A percentile compares a stretch with the other conserved stretches of the same genome.
These are phyloP conservation scores for Garcia nutans DNA, from an alignment of 345 rosid species.

Conservation along the genomic window DNA sequence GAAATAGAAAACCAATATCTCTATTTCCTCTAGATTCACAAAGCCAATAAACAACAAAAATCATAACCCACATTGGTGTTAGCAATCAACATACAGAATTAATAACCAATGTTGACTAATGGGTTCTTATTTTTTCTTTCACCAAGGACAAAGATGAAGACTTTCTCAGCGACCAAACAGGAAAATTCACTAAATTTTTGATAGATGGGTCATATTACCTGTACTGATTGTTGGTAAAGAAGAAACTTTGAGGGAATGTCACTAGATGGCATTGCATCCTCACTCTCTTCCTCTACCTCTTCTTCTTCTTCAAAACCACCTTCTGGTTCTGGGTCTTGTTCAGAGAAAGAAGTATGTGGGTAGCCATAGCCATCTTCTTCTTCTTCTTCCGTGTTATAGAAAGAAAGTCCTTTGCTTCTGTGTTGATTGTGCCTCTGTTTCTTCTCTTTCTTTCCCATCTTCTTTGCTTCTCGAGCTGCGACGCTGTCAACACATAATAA, in stretches of 20 bases:
- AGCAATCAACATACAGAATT: too few species aligned
- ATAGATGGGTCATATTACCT: background rate
- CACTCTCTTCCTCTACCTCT: conserved; percentile 27
- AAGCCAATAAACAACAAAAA: background rate
- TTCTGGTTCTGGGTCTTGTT: conserved; percentile 21
- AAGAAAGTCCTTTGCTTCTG: conserved; percentile 46
- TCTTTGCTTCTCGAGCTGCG: background rate
- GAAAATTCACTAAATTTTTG: background rate
- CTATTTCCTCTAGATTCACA: background rate
- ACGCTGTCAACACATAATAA: background rate
- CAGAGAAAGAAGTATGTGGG: conserved; percentile 28
- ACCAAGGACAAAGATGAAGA: background rate
- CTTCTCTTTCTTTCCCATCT: conserved; percentile 78
- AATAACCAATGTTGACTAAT: too few species aligned
- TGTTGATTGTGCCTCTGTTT: conserved; percentile 55
- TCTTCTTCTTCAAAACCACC: conserved; percentile 24
- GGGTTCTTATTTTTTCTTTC: background rate
- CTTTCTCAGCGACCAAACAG: conserved; percentile 12
- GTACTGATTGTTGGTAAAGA: conserved; percentile 48
- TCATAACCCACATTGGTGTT: background rate
- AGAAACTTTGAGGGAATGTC: conserved; percentile 72
- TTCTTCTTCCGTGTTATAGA: conserved; percentile 35
- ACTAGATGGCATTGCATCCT: conserved; percentile 29
- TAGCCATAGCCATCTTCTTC: conserved; percentile 33
- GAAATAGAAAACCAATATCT: background rate